phyloP scores from a whole-genome alignment of 2,329 filamentous ascomycete species.

The Penicillium paneum region DNA sequence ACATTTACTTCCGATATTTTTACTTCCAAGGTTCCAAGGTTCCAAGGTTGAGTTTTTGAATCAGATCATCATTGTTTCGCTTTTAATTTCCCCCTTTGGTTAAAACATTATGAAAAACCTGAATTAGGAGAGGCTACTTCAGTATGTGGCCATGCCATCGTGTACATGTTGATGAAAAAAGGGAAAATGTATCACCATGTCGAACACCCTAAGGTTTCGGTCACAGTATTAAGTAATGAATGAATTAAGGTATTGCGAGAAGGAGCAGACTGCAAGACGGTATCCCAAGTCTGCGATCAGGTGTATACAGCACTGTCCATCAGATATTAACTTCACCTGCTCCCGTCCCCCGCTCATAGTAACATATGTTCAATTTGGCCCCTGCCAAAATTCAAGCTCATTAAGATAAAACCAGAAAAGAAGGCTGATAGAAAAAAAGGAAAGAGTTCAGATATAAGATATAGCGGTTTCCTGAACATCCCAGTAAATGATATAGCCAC shows the following conservation, averaged over 20 bases:
- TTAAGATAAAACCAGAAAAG: neutral
- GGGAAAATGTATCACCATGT: neutral
- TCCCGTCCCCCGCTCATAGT: neutral
- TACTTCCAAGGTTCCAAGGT: no score
- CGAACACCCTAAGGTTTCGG: neutral
- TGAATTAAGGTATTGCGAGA: neutral
- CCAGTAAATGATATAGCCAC: neutral
- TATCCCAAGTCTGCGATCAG: neutral
- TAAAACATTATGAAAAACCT: neutral
- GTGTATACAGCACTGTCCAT: neutral
- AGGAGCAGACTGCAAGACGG: neutral
- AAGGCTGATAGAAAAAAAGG: neutral
- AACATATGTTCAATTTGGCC: slow-evolving; percentile 1
- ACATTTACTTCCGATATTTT: neutral
- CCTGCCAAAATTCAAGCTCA: neutral
- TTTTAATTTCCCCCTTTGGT: no score
- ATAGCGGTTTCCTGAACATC: neutral
- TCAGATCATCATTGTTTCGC: neutral
- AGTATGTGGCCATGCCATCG: no score
- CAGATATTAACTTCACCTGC: neutral
- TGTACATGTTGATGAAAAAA: neutral
- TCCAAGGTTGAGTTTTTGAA: no score
- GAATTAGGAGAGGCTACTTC: neutral
- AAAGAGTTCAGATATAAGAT: neutral
- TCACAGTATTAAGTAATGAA: neutral